phyloP scores from a whole-genome alignment of 495 filamentous ascomycete species.

The Neurospora pannonica region DNA sequence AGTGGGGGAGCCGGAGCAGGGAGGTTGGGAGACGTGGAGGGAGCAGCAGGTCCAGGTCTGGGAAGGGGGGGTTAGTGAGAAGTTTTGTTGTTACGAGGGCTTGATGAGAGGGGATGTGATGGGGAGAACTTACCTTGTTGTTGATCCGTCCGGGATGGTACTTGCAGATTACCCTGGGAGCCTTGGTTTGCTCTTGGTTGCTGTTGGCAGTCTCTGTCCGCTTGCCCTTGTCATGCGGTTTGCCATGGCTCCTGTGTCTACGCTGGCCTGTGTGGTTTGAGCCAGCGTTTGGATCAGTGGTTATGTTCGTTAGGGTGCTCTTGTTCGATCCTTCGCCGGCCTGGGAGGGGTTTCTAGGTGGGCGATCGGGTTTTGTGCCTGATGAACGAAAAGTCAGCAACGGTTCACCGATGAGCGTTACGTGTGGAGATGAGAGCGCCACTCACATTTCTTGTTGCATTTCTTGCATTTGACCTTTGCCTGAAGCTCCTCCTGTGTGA shows the following conservation, averaged over 20 bases:
- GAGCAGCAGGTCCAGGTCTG: slow-evolving; percentile 7
- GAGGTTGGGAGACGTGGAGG: neutral
- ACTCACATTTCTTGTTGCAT: slow-evolving; percentile 1
- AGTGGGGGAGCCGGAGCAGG: neutral
- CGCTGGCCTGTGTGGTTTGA: neutral
- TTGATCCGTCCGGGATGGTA: neutral
- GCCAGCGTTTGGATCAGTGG: neutral
- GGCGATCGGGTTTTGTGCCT: neutral
- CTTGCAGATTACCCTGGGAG: neutral
- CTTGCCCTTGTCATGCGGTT: neutral
- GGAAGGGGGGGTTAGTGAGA: neutral
- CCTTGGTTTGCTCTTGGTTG: neutral
- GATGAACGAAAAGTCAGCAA: neutral
- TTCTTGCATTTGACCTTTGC: neutral
- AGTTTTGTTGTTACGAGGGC: neutral
- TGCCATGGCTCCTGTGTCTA: neutral
- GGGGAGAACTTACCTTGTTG: neutral
- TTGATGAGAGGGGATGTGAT: neutral
- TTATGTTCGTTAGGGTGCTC: neutral
- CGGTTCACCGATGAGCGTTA: neutral
- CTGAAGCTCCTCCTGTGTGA: neutral
- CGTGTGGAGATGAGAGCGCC: neutral
- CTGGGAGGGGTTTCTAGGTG: neutral
- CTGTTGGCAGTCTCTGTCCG: neutral
- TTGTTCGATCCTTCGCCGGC: neutral